Evolutionary conservation across 1,139 yeast species (phyloP).

Genomic region (Pichia sp.): DNA sequence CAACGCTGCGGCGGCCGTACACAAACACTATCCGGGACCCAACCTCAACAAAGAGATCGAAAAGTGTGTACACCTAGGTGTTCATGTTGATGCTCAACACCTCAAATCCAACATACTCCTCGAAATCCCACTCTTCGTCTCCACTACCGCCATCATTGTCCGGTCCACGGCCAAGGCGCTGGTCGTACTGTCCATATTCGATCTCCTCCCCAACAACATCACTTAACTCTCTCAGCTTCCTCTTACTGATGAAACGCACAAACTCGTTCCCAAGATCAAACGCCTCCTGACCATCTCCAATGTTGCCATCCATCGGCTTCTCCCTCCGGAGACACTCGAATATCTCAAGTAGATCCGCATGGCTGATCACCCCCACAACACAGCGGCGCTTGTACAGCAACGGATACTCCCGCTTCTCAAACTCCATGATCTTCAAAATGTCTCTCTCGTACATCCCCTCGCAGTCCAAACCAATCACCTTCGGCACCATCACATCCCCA

Average conservation of each 20-base stretch:
- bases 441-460: conserved; percentile 6
- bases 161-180: background rate
- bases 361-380: conserved; percentile 11
- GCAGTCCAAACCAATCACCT: conserved; percentile 41
- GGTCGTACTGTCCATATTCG: conserved; percentile 12
- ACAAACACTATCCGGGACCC: conserved; percentile 79
- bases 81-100: conserved; percentile 58
- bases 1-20: conserved; percentile 45
- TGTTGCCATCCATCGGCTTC: background rate
- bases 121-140: conserved; percentile 28
- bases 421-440: conserved; percentile 2
- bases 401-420: conserved; percentile 13
- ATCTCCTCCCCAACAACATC: conserved; percentile 15
- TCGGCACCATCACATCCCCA: conserved; percentile 60
- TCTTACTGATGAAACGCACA: conserved; percentile 24
- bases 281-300: background rate
- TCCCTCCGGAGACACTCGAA: background rate
- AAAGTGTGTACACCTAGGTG: conserved; percentile 57
- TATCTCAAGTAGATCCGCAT: background rate
- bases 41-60: conserved; percentile 67
- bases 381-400: background rate
- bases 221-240: conserved; percentile 14
- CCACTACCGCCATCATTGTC: conserved; percentile 21
- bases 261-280: conserved; percentile 11
- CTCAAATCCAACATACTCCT: conserved; percentile 47